These are phyloP conservation scores for Neonectria ditissima DNA, from an alignment of 2,329 filamentous ascomycete species.

Conservation along the genomic window DNA sequence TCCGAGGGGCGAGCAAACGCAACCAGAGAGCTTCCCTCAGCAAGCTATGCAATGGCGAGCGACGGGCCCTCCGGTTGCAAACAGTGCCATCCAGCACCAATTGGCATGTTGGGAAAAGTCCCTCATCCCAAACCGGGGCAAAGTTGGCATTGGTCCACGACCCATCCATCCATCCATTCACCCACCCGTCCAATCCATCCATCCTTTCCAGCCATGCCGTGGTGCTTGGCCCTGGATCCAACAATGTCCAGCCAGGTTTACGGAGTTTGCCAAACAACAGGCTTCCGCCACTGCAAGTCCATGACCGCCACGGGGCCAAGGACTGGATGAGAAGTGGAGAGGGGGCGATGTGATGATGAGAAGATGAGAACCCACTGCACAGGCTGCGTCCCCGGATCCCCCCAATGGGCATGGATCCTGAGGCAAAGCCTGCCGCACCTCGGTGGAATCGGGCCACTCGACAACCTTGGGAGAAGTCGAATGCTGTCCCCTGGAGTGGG, in stretches of 20 bases:
- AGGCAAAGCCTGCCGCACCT: slow-evolving; percentile 45
- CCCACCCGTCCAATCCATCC: slow-evolving; percentile 14
- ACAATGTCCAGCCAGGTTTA: slow-evolving; percentile 30
- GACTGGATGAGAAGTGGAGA: slow-evolving; percentile 44
- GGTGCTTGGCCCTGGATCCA: slow-evolving; percentile 26
- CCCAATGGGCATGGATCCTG: slow-evolving; percentile 44
- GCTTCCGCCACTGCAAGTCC: slow-evolving; percentile 31
- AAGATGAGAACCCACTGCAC: slow-evolving; percentile 42
- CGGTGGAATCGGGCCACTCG: slow-evolving; percentile 41
- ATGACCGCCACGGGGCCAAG: slow-evolving; percentile 34
- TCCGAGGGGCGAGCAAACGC: slow-evolving; percentile 22
- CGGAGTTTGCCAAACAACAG: slow-evolving; percentile 31
- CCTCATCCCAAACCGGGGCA: slow-evolving; percentile 28
- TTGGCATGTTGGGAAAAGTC: slow-evolving; percentile 37
- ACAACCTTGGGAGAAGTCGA: slow-evolving; percentile 27
- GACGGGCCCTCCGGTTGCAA: slow-evolving; percentile 1
- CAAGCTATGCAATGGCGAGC: slow-evolving; percentile 14
- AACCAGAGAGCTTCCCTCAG: slow-evolving; percentile 31
- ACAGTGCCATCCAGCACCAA: slow-evolving; percentile 22
- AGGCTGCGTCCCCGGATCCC: slow-evolving; percentile 37
- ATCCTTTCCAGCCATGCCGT: slow-evolving; percentile 24
- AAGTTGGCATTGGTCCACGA: slow-evolving; percentile 30
- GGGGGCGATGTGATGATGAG: slow-evolving; percentile 38
- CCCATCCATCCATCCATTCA: slow-evolving; percentile 23
- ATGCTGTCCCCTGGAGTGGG: slow-evolving; percentile 12